These are phyloP conservation scores for Glaciozyma antarctica DNA, from an alignment of 768 basidiomycete genomes.

Conservation along the genomic window DNA sequence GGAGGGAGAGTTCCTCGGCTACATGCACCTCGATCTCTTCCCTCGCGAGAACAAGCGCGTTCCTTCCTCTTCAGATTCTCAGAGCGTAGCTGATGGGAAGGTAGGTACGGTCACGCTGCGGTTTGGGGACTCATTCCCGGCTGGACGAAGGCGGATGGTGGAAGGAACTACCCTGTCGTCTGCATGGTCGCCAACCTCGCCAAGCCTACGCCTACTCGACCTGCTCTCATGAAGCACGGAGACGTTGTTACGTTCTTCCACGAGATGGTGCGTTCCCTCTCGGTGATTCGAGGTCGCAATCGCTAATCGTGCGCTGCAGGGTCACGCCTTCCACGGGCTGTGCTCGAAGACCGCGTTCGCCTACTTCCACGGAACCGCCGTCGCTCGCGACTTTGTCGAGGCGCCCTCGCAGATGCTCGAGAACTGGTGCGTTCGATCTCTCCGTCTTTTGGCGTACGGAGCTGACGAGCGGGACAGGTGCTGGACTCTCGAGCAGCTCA, in stretches of 20 bases:
- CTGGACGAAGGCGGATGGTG: constrained; percentile 48
- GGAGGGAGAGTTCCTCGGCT: constrained; percentile 59
- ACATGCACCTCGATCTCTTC: constrained; percentile 70
- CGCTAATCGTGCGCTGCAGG: background rate
- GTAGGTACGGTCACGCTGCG: constrained; percentile 77
- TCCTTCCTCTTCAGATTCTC: background rate
- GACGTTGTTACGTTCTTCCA: constrained; percentile 88
- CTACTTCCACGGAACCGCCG: constrained; percentile 58
- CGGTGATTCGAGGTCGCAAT: background rate
- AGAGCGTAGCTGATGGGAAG: background rate
- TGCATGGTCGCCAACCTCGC: constrained; percentile 82
- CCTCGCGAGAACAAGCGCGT: constrained; percentile 21
- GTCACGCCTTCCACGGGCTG: constrained; percentile 50
- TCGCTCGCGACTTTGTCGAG: constrained; percentile 48
- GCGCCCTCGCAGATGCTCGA: constrained; percentile 84
- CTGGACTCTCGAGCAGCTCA: constrained; percentile 50
- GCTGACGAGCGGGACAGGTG: constrained; percentile 6
- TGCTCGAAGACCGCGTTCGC: constrained; percentile 60
- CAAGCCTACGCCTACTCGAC: constrained; percentile 68
- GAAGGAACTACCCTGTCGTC: constrained; percentile 60
- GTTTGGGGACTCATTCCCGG: constrained; percentile 65
- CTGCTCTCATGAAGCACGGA: constrained; percentile 63
- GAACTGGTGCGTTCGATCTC: constrained; percentile 54
- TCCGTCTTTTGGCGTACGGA: background rate
- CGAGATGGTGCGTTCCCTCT: constrained; percentile 18